Conservation (phyloP, 192 early-diverging fungal species). For the Gonapodya prolifera region DNA sequence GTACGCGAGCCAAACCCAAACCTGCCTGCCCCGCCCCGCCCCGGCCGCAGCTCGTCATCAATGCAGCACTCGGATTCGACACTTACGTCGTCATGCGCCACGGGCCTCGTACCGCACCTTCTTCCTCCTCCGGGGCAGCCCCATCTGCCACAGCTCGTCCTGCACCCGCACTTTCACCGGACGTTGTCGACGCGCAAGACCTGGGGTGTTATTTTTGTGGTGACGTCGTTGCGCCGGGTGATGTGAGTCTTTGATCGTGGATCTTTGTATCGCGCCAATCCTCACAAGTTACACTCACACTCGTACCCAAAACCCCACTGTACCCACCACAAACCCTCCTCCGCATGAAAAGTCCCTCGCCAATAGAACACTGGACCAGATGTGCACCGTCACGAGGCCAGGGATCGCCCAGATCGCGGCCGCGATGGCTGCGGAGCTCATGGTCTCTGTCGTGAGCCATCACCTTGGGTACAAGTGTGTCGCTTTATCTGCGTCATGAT, state of each 20-base stretch:
- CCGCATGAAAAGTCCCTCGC: slow-evolving; percentile 63
- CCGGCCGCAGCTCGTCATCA: slow-evolving; percentile 59
- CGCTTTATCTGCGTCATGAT: not conserved
- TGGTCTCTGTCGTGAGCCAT: slow-evolving; percentile 80
- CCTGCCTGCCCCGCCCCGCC: not conserved
- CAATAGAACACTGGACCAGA: slow-evolving; percentile 91
- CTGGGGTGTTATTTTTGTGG: slow-evolving; percentile 98
- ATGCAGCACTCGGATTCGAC: slow-evolving; percentile 91
- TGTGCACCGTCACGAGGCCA: slow-evolving; percentile 95
- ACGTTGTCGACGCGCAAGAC: slow-evolving; percentile 1
- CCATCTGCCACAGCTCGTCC: too few relatives aligned
- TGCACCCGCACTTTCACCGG: slow-evolving; percentile 8
- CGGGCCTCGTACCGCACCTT: slow-evolving; percentile 36
- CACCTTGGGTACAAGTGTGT: slow-evolving; percentile 37
- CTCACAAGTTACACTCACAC: slow-evolving; percentile 4
- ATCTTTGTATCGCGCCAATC: not conserved
- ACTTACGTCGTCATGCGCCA: slow-evolving; percentile 94
- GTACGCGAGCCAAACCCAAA: too few relatives aligned
- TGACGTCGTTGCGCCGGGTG: slow-evolving; percentile 91
- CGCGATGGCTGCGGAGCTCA: slow-evolving; percentile 79
- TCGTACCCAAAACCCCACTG: not conserved
- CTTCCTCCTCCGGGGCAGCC: too few relatives aligned
- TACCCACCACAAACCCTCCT: slow-evolving; percentile 1
- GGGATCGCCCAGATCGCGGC: slow-evolving; percentile 83
- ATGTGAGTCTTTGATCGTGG: slow-evolving; percentile 38